These are phyloP conservation scores for Ganoderma sp. DNA, from an alignment of 1,284 basidiomycete species.

Conservation along the genomic window DNA sequence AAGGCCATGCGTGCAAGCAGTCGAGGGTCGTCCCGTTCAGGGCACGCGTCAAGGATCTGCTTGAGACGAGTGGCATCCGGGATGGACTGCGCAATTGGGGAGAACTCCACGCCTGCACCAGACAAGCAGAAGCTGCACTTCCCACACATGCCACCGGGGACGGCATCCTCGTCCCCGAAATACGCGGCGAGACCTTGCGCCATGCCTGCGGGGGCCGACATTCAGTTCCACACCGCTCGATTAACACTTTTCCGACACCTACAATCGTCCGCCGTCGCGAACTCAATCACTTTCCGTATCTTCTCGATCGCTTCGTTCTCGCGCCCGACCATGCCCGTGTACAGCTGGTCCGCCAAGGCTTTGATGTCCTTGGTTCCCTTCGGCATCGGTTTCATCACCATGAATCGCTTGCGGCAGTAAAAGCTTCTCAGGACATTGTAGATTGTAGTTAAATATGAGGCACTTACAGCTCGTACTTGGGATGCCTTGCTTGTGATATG, in stretches of 20 bases:
- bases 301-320: constrained; percentile 53
- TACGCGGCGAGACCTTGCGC: constrained; percentile 51
- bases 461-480: constrained; percentile 49
- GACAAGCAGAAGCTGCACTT: constrained; percentile 52
- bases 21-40: constrained; percentile 56
- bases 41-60: constrained; percentile 50
- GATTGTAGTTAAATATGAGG: neutral
- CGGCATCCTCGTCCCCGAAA: constrained; percentile 53
- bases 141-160: constrained; percentile 51
- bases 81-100: constrained; percentile 35
- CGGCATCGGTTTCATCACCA: constrained; percentile 46
- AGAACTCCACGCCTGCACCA: constrained; percentile 47
- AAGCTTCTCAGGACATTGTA: neutral
- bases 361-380: constrained; percentile 44
- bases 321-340: constrained; percentile 46
- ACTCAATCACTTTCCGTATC: constrained; percentile 49
- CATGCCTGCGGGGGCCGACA: constrained; percentile 43
- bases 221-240: neutral
- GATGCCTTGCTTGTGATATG: constrained; percentile 46
- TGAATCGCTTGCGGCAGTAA: constrained; percentile 44
- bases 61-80: constrained; percentile 44
- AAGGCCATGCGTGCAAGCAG: constrained; percentile 57
- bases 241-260: constrained; percentile 22
- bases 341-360: constrained; percentile 45
- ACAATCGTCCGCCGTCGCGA: constrained; percentile 55